Evolutionary conservation across 805 yeast species (phyloP).

Genomic region (Candida manassasensis): DNA sequence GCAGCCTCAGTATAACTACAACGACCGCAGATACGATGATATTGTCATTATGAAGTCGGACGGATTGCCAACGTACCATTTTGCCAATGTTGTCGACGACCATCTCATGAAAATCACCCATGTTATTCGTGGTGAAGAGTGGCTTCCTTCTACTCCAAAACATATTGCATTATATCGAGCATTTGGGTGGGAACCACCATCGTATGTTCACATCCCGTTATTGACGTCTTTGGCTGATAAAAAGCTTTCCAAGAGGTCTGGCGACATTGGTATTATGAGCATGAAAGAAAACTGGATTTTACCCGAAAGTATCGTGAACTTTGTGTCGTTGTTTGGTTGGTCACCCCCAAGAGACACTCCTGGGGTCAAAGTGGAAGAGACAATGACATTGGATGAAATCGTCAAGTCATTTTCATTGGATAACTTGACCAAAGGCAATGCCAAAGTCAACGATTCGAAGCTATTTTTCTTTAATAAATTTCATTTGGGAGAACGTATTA

Average conservation of each 20-base stretch:
- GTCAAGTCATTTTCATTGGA: conserved; percentile 55
- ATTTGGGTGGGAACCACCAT: conserved; percentile 80
- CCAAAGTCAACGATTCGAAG: conserved; percentile 80
- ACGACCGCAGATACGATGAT: conserved; percentile 81
- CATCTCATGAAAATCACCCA: conserved; percentile 90
- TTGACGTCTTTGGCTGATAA: conserved; percentile 68
- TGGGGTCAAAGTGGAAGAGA: conserved; percentile 48
- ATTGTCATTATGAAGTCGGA: conserved; percentile 89
- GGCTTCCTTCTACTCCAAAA: conserved; percentile 95
- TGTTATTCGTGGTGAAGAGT: conserved; percentile 95
- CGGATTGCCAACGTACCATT: conserved; percentile 92
- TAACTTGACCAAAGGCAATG: conserved; percentile 86
- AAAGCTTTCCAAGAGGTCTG: conserved; percentile 81
- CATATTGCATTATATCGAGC: conserved; percentile 85
- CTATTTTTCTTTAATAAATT: conserved; percentile 72
- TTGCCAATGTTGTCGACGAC: conserved; percentile 94
- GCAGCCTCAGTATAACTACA: conserved; percentile 71
- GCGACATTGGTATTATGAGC: conserved; percentile 68
- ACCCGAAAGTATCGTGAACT: conserved; percentile 86
- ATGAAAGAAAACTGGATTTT: conserved; percentile 59
- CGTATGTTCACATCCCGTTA: conserved; percentile 84
- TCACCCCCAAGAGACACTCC: conserved; percentile 60
- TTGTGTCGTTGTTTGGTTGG: conserved; percentile 93
- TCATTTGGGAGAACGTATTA: conserved; percentile 44
- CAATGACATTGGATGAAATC: conserved; percentile 49